Percentiles rank a stretch among this genome's conserved stretches.
These are phyloP conservation scores for Elongisporangium undulatum DNA, from an alignment of 352 stramenopile species.

Conservation along the genomic window DNA sequence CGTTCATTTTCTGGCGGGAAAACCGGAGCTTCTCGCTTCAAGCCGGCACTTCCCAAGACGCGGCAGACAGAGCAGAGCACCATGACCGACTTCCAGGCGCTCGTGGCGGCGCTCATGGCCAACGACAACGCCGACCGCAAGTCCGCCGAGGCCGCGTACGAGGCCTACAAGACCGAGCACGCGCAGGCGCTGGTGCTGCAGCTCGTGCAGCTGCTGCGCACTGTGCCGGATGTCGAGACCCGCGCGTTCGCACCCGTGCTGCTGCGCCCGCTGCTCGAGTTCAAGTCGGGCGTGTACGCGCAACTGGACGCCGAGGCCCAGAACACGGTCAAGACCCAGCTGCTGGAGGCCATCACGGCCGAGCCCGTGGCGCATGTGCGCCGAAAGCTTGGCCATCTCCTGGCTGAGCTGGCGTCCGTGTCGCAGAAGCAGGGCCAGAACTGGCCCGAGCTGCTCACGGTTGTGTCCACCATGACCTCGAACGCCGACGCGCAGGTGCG, in stretches of 20 bases:
- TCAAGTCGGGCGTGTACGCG: constrained; percentile 62
- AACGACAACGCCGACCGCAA: constrained; percentile 71
- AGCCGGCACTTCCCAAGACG: neutral
- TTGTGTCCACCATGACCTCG: constrained; percentile 56
- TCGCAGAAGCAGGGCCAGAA: constrained; percentile 41
- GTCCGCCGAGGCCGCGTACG: constrained; percentile 74
- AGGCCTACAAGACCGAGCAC: constrained; percentile 57
- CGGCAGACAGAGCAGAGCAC: constrained; percentile 2
- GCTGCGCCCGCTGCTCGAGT: constrained; percentile 68
- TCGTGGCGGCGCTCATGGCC: constrained; percentile 72
- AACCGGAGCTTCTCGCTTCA: neutral
- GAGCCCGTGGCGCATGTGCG: constrained; percentile 75
- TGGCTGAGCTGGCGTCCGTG: constrained; percentile 68
- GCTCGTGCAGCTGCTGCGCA: constrained; percentile 64
- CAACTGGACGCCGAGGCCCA: constrained; percentile 52
- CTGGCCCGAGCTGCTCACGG: constrained; percentile 71
- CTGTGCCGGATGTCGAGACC: constrained; percentile 45
- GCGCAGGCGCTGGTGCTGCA: constrained; percentile 58
- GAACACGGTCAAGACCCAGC: constrained; percentile 55
- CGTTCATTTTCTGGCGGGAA: neutral
- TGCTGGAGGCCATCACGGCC: constrained; percentile 57
- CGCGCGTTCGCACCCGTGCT: constrained; percentile 78
- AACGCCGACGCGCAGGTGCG: constrained; percentile 53
- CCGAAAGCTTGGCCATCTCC: constrained; percentile 74
- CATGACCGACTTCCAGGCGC: constrained; percentile 69